Evolutionary conservation across 129 eudicot genomes (phyloP).

Genomic region (Arctium minus): DNA sequence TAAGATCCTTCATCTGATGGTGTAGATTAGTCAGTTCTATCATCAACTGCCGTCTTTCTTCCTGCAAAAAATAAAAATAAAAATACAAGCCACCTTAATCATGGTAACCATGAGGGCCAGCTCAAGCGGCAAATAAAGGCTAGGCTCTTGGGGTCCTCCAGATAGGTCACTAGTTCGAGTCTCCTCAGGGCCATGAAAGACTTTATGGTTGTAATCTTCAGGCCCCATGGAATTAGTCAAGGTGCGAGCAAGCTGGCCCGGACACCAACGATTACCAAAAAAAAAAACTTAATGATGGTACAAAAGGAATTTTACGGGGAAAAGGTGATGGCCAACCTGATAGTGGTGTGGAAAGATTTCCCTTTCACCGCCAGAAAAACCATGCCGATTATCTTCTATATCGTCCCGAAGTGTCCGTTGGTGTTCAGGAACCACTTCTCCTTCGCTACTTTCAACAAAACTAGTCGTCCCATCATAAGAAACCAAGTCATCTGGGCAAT

Average conservation of each 20-base stretch:
- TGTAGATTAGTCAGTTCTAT: constrained; percentile 43
- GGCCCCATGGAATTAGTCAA: neutral
- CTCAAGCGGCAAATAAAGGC: neutral
- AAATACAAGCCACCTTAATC: constrained; percentile 4
- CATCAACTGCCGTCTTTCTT: constrained; percentile 47
- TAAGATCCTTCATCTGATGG: constrained; percentile 34
- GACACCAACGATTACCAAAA: neutral
- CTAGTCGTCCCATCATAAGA: constrained; percentile 15
- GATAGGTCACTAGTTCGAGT: neutral
- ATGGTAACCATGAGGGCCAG: neutral
- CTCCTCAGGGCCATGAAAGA: neutral
- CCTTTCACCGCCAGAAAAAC: constrained; percentile 32
- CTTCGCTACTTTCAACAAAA: constrained; percentile 26
- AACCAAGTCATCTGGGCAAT: constrained; percentile 77
- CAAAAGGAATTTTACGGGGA: neutral
- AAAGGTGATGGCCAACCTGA: constrained; percentile 43
- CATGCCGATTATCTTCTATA: constrained; percentile 14
- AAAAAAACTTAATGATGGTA: neutral
- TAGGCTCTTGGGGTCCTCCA: neutral
- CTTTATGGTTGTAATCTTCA: neutral
- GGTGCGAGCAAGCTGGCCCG: neutral
- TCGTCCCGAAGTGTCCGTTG: constrained; percentile 33
- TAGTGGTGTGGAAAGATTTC: constrained; percentile 40
- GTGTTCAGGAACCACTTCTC: constrained; percentile 6
- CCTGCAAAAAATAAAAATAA: constrained; percentile 38